Evolutionary conservation across 306 rosid species (phyloP), one percentile per base, ranked within the genome.

Genomic region (Rosa lucieae): DNA sequence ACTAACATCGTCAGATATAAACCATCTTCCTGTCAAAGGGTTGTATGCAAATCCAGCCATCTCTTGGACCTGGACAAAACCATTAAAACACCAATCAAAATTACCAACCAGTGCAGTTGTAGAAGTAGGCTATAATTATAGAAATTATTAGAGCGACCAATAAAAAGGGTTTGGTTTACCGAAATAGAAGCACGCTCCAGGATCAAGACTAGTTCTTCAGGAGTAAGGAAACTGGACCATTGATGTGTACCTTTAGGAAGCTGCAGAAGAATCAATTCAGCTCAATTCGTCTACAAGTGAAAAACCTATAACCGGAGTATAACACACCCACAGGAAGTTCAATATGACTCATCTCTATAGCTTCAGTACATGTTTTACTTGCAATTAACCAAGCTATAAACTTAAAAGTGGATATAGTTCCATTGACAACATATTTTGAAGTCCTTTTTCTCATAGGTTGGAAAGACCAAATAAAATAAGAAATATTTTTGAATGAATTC

Each of bases 171-270:
- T 70, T 32, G 6, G 80, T 91, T 78, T 84, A 95, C 97, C 8
- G 82, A 87, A 51, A 95, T 82, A 37, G 92, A 88, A 42, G 93
- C 77, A 0, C 97, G 94, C 78, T 91, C 91, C 61, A 91, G 88
- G 74, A 95, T 90, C 75, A 95, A 87, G 78, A 86, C 92, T 79
- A 95, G 85, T 73, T 93, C 98, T 69, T 90, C 97, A 43, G 98
- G 98, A 17, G 94, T 90, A 35, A 91, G 86, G 78, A 95, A 91
- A 84, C 88, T 88, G 51, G 97, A 90, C 96, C 97, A 89, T 35
- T 91, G 86, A 73, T 94, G 99, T 10, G 97, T 94, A 18, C 99
- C 98, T 85, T 13, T 87, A 0, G 98, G 97, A 78, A 94, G 97
- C 98, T 94, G 93, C 72, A 58, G 82, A 80, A 32, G 42, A 59